A percentile compares a stretch with the other conserved stretches of the same genome.
phyloP scores from a whole-genome alignment of 2,329 filamentous ascomycete species.

The Fusarium vanettenii region DNA sequence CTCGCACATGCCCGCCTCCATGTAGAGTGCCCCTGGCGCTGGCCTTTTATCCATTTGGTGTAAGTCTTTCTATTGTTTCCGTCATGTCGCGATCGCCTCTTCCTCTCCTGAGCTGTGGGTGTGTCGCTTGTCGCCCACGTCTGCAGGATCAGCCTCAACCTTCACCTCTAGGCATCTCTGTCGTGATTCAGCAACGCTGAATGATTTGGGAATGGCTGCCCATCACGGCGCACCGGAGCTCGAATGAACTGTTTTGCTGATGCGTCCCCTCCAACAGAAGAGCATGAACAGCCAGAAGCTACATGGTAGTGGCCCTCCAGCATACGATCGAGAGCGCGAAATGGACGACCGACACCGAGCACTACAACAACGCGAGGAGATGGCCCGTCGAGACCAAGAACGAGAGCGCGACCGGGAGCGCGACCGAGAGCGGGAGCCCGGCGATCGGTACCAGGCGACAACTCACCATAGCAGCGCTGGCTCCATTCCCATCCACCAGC shows the following conservation, averaged over 20 bases:
- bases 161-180: background rate
- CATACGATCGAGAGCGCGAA: conserved; percentile 62
- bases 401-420: conserved; percentile 68
- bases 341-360: conserved; percentile 61
- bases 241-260: conserved; percentile 24
- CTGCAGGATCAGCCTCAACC: background rate
- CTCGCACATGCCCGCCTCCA: conserved; percentile 45
- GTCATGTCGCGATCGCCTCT: conserved; percentile 42
- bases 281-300: conserved; percentile 61
- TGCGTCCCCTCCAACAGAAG: conserved; percentile 30
- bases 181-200: background rate
- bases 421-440: conserved; percentile 71
- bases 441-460: conserved; percentile 76
- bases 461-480: conserved; percentile 86
- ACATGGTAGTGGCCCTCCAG: conserved; percentile 53
- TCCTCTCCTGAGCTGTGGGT: conserved; percentile 41
- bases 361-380: conserved; percentile 60
- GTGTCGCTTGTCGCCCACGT: conserved; percentile 24
- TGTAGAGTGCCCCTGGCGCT: conserved; percentile 49
- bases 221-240: background rate
- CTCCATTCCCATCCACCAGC: conserved; percentile 93
- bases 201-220: background rate
- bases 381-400: conserved; percentile 57
- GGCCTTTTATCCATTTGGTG: conserved; percentile 50
- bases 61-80: conserved; percentile 43